Conservation (phyloP, 257 asterid species). For the Nicotiana sylvestris region DNA sequence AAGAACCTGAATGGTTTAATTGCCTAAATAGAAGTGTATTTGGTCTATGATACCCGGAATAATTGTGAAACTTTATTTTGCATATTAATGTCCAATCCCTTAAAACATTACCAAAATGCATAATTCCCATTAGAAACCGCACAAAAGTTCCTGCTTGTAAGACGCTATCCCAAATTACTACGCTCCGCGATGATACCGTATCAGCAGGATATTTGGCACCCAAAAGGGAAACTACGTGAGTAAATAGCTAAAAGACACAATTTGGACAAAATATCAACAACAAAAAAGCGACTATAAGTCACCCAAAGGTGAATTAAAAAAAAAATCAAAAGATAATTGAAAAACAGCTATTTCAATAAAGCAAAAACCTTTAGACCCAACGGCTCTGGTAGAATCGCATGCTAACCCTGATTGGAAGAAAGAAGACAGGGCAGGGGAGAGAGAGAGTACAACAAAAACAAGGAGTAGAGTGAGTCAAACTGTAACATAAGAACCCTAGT, state of each 20-base stretch:
- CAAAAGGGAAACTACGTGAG: not conserved
- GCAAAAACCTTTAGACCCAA: not conserved
- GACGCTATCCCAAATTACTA: not conserved
- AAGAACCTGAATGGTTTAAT: not conserved
- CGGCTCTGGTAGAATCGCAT: not conserved
- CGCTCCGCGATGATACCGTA: no score
- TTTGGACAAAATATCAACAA: not conserved
- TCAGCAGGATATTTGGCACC: not conserved
- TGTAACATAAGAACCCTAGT: conserved; percentile 6
- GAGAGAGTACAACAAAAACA: no score
- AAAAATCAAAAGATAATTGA: not conserved
- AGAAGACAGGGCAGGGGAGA: not conserved
- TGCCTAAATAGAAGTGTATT: not conserved
- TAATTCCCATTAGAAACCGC: not conserved
- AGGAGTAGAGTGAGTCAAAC: not conserved
- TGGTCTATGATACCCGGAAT: not conserved
- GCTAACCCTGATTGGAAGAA: not conserved
- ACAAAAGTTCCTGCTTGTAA: not conserved
- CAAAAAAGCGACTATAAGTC: no score
- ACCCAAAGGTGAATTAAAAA: no score
- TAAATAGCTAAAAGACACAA: not conserved
- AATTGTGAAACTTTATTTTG: not conserved
- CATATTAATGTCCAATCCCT: not conserved
- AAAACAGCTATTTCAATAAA: not conserved
- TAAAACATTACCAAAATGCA: not conserved